phyloP scores from a whole-genome alignment of 2,329 filamentous ascomycete species.

The Fusarium sarcochroum region DNA sequence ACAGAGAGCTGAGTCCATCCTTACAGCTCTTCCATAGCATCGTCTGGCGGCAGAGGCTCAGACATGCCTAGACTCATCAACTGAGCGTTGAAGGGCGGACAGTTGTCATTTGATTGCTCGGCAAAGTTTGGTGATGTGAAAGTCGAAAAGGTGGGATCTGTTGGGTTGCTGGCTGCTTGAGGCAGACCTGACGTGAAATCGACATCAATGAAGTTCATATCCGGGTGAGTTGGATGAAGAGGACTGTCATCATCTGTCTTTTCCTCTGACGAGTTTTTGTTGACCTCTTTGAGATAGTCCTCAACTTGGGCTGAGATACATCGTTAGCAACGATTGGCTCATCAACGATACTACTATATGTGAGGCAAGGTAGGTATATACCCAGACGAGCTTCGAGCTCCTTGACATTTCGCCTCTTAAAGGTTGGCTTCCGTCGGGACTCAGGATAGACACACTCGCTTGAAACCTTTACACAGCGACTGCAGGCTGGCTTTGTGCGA shows the following conservation, averaged over 20 bases:
- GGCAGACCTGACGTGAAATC: slow-evolving; percentile 19
- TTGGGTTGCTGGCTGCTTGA: slow-evolving; percentile 3
- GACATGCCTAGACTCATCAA: slow-evolving; percentile 86
- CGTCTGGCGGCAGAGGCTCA: slow-evolving; percentile 82
- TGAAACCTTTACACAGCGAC: slow-evolving; percentile 80
- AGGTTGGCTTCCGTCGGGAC: slow-evolving; percentile 87
- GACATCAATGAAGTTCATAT: slow-evolving; percentile 23
- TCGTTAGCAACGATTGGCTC: slow-evolving; percentile 20
- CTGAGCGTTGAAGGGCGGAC: slow-evolving; percentile 44
- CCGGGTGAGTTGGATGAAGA: slow-evolving; percentile 30
- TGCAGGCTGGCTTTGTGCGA: slow-evolving; percentile 82
- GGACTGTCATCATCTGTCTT: slow-evolving; percentile 48
- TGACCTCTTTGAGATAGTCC: slow-evolving; percentile 79
- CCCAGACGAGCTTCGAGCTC: slow-evolving; percentile 89
- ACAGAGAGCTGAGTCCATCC: slow-evolving; percentile 39
- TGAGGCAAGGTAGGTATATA: slow-evolving; percentile 58
- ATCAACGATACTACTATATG: background rate
- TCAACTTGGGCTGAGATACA: slow-evolving; percentile 79
- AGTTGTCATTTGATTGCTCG: slow-evolving; percentile 21
- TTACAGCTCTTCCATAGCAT: slow-evolving; percentile 87
- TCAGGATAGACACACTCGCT: slow-evolving; percentile 91
- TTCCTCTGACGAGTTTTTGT: slow-evolving; percentile 52
- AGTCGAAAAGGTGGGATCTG: slow-evolving; percentile 31
- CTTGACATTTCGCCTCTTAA: slow-evolving; percentile 91
- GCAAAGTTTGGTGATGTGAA: slow-evolving; percentile 30